Evolutionary conservation across 805 yeast genomes (phyloP).

Genomic region (Naumovozyma castellii): DNA sequence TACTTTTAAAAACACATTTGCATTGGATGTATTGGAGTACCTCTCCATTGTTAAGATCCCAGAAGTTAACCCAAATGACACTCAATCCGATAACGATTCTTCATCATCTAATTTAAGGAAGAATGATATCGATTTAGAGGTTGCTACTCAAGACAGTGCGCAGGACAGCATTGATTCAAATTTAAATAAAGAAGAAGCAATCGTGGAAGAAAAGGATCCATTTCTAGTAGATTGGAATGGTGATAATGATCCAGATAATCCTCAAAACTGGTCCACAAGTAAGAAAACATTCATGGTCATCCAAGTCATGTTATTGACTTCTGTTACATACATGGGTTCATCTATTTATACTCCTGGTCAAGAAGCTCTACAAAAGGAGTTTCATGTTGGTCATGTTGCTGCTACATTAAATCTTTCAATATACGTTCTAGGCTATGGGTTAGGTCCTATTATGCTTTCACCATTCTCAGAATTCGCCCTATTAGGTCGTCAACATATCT

Average conservation of each 20-base stretch:
- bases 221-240: constrained; percentile 18
- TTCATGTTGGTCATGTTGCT: constrained; percentile 35
- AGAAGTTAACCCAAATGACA: constrained; percentile 5
- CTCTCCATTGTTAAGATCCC: constrained; percentile 9
- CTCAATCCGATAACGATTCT: background rate
- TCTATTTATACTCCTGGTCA: constrained; percentile 48
- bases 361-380: constrained; percentile 36
- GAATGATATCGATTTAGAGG: background rate
- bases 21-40: constrained; percentile 18
- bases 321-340: constrained; percentile 47
- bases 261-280: constrained; percentile 43
- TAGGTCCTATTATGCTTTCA: constrained; percentile 50
- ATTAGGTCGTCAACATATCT: constrained; percentile 45
- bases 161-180: background rate
- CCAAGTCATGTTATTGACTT: constrained; percentile 38
- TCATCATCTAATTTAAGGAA: background rate
- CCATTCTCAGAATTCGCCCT: constrained; percentile 49
- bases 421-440: constrained; percentile 51
- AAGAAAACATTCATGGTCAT: constrained; percentile 33
- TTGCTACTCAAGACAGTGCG: background rate
- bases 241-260: constrained; percentile 44
- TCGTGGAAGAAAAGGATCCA: constrained; percentile 25
- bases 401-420: constrained; percentile 45
- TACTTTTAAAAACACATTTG: constrained; percentile 14
- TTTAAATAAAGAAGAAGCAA: background rate